Base-by-base conservation (phyloP, 164 flowering plant species). In the Amborella trichopoda region DNA sequence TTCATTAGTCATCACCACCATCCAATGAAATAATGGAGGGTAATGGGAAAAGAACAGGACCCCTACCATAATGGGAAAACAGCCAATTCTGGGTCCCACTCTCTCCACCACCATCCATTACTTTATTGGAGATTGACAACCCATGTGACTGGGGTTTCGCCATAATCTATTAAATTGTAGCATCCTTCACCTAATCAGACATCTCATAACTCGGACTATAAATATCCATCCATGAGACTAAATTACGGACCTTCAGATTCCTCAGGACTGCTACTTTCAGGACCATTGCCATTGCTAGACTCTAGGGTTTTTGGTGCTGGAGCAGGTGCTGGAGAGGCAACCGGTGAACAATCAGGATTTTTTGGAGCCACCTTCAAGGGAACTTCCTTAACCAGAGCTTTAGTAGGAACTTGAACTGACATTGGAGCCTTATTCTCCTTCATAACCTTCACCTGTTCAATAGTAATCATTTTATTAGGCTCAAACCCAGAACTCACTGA, bases 181-280 rank as follows among this genome's bases (percentile, higher is more conserved):
- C n/a, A n/a, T n/a, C n/a, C n/a, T n/a, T n/a, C n/a, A n/a, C n/a
- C n/a, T n/a, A n/a, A n/a, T n/a, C n/a, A n/a, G n/a, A n/a, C n/a
- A n/a, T n/a, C n/a, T n/a, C n/a, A n/a, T n/a, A n/a, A n/a, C n/a
- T n/a, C n/a, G n/a, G n/a, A n/a, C n/a, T n/a, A n/a, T n/a, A n/a
- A n/a, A n/a, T n/a, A n/a, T n/a, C n/a, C n/a, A n/a, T n/a, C n/a
- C n/a, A n/a, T n/a, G n/a, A n/a, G n/a, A n/a, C n/a, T n/a, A n/a
- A n/a, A n/a, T n/a, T n/a, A n/a, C n/a, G n/a, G 20, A 56, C 57
- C 61, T 55, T 64, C 68, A 32, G 58, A 54, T 33, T 64, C 68
- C 19, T 41, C 50, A 18, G 14, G 21, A 41, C 19, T 55, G 20
- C 42, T 49, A 43, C 46, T 50, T 46, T 64, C 68, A 55, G 24